Conservation (phyloP, 805 yeast genomes). For the Hanseniaspora pseudoguilliermondii region DNA sequence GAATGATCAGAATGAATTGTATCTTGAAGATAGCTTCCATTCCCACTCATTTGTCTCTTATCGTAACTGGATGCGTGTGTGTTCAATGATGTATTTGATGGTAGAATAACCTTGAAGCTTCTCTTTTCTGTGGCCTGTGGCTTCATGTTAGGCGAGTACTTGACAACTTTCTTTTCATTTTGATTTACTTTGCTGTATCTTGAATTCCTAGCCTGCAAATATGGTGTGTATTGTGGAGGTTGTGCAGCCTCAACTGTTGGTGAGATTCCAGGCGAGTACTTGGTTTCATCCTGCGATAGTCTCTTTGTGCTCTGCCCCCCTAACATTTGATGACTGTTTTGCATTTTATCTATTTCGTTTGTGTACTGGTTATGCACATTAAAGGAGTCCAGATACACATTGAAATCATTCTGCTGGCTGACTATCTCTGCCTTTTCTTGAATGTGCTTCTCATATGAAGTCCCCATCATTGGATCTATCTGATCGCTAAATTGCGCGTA, state of each 20-base stretch:
- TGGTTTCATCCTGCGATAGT: background rate
- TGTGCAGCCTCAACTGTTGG: slow-evolving; percentile 12
- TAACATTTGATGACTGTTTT: too few species aligned
- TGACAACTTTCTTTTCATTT: slow-evolving; percentile 2
- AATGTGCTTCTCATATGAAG: background rate
- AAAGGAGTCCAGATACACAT: slow-evolving; percentile 3
- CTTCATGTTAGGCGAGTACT: slow-evolving; percentile 9
- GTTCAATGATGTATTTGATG: slow-evolving; percentile 1
- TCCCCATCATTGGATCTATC: background rate
- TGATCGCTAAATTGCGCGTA: background rate
- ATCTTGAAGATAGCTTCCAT: background rate
- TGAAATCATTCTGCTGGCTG: background rate
- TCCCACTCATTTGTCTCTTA: background rate
- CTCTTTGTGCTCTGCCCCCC: background rate
- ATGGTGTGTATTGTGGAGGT: slow-evolving; percentile 11
- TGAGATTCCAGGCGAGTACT: slow-evolving; percentile 4
- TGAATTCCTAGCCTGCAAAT: slow-evolving; percentile 9
- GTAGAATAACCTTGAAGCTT: slow-evolving; percentile 8
- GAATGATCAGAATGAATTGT: background rate
- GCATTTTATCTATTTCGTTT: background rate
- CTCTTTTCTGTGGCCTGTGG: background rate
- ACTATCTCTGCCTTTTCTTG: background rate
- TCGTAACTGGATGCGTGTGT: background rate
- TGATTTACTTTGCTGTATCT: background rate
- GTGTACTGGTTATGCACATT: background rate